Evolutionary conservation across 768 basidiomycete genomes (phyloP).

Genomic region (Tulasnella sp.): DNA sequence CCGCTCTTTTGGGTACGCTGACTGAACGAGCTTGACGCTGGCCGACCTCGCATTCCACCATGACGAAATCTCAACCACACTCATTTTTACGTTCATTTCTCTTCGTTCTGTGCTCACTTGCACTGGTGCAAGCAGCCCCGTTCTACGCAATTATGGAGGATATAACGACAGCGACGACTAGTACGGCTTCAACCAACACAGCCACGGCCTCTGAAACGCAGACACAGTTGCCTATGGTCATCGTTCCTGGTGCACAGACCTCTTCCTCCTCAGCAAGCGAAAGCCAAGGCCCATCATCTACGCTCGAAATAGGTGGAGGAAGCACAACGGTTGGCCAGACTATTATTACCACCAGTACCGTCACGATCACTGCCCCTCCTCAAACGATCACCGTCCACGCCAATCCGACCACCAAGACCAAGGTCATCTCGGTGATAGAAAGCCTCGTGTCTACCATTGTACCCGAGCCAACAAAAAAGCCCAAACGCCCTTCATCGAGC

Average conservation of each 20-base stretch:
- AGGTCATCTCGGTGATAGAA: not conserved
- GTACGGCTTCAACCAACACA: not conserved
- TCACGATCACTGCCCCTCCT: not conserved
- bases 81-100: not conserved
- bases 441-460: not conserved
- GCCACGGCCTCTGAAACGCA: not conserved
- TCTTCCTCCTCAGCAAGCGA: not conserved
- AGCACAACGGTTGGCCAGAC: not conserved
- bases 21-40: not conserved
- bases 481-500: not conserved
- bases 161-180: not conserved
- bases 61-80: not conserved
- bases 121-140: not conserved
- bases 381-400: not conserved
- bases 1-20: not conserved
- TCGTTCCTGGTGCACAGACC: not conserved
- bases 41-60: not conserved
- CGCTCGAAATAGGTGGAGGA: not conserved
- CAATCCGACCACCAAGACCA: not conserved
- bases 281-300: not conserved
- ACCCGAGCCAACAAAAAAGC: not conserved
- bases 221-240: not conserved
- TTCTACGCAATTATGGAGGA: not conserved
- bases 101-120: not conserved
- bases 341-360: not conserved